phyloP scores from a whole-genome alignment of 2,329 filamentous ascomycete species.

The Ceratocystis albifundus region DNA sequence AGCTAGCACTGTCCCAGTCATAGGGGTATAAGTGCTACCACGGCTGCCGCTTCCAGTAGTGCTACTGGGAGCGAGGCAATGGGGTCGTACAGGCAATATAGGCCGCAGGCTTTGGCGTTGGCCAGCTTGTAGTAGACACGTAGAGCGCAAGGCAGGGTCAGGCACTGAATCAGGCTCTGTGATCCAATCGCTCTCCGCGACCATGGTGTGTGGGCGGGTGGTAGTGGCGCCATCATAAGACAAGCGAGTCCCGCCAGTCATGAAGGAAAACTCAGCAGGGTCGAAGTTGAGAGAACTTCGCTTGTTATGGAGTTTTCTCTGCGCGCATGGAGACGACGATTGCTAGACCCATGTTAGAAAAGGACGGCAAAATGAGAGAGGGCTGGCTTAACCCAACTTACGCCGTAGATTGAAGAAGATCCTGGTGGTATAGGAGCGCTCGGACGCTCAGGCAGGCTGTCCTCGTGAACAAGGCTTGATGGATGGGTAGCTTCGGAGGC shows the following conservation, averaged over 20 bases:
- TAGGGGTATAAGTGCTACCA: background rate
- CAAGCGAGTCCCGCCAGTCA: conserved; percentile 10
- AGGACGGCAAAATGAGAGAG: background rate
- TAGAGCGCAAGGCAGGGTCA: background rate
- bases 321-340: background rate
- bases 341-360: background rate
- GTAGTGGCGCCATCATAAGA: conserved; percentile 4
- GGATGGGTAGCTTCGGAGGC: background rate
- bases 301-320: background rate
- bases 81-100: background rate
- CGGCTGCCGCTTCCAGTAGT: background rate
- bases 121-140: background rate
- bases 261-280: conserved; percentile 3
- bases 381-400: background rate
- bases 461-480: background rate
- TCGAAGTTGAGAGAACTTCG: conserved; percentile 15
- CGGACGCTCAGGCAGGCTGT: conserved; percentile 10
- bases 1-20: background rate
- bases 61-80: background rate
- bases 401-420: background rate
- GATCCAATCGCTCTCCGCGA: conserved; percentile 19
- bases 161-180: conserved; percentile 14
- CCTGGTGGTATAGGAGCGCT: conserved; percentile 12
- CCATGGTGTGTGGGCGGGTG: background rate
- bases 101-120: background rate